Evolutionary conservation across 805 yeast species (phyloP), one percentile per base, ranked within the genome.

Genomic region (Hanseniaspora meyeri): DNA sequence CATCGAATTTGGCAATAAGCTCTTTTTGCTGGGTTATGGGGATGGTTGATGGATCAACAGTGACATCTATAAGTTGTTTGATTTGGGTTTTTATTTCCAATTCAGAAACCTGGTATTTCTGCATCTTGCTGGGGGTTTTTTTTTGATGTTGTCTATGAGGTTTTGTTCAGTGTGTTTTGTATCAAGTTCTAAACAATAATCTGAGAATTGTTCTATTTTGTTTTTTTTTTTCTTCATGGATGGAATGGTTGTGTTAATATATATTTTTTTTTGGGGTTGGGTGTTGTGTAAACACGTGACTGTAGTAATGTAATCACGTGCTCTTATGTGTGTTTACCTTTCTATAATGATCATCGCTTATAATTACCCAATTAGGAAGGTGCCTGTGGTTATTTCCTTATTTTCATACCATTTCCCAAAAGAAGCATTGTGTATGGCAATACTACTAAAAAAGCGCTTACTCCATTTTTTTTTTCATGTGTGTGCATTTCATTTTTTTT

Each of bases 1-100:
- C 45, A 45, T 51, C 55, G 45, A 51, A 51, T n/a, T 51, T 51
- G 10, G 49, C 8, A 16, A 51, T n/a, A 14, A 51, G 34, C 19
- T 51, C 55, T 29, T 43, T 36, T 37, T 51, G 55, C 19, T 51
- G 55, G 4, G 55, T 51, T 10, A 51, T 51, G 37, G 55, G 55
- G 27, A 51, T 51, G 19, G 49, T 51, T 24, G 55, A 51, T 31
- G 55, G 55, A 45, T 51, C 55, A 16, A 51, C 27, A 8, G 55
- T 51, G 2, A 31, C 55, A 37, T 51, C 48, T 11, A 51, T 24
- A 12, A 51, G 38, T 27, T 51, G 55, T 10, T 37, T 20, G 14
- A 51, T 51, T 29, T 51, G 55, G 14, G 37, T 32, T 29, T 45
- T 43, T 14, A 45, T 16, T 16, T 20, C 45, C 20, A 43, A 9